Base-by-base conservation (phyloP, 1,284 basidiomycete genomes). In the Veloboletus limbatus region DNA sequence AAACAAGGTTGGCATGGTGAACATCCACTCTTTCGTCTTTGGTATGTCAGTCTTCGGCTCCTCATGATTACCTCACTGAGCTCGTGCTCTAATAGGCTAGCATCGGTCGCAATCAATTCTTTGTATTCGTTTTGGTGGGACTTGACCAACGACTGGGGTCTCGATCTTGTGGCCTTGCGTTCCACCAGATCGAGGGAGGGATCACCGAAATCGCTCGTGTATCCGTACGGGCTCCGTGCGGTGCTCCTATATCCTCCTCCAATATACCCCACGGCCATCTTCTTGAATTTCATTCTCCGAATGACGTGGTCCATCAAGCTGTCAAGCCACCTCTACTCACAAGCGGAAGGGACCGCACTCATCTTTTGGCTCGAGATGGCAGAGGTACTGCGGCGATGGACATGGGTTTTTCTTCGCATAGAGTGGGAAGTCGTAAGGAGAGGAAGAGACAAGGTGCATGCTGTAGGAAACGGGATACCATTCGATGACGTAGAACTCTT, bases 121-220 rank as follows among this genome's bases (percentile, higher is more conserved):
- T 67, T 92, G 35, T 99, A 92, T 69, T 96, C 93, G 6, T 98
- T 97, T 68, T 99, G 93, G 91, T 99, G 97, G 97, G 97, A 99
- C 68, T 80, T 99, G 26, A 93, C 91, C 36, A 92, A 97, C 63
- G 97, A 99, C 67, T 99, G 96, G 96, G 97, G 97, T 0, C 75
- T 99, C 37, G 80, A 85, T 34, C 69, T 97, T 22, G 72, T 97
- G 47, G 77, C 77, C 43, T 66, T 67, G 16, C 60, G 62, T 37
- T 55, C 60, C 7, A 53, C 53, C 31, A 48, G 51, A 28, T 54
- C 55, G 38, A 39, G 57, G 52, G 43, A 53, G 47, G 40, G 58
- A 16, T 66, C 71, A 11, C 70, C 70, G 14, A 70, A 69, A n/a
- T 48, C 46, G 13, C 48, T 56, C 22, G 48, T 66, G 11, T 69